phyloP scores from a whole-genome alignment of 2,329 filamentous ascomycete genomes.

The Trichoderma sp. region DNA sequence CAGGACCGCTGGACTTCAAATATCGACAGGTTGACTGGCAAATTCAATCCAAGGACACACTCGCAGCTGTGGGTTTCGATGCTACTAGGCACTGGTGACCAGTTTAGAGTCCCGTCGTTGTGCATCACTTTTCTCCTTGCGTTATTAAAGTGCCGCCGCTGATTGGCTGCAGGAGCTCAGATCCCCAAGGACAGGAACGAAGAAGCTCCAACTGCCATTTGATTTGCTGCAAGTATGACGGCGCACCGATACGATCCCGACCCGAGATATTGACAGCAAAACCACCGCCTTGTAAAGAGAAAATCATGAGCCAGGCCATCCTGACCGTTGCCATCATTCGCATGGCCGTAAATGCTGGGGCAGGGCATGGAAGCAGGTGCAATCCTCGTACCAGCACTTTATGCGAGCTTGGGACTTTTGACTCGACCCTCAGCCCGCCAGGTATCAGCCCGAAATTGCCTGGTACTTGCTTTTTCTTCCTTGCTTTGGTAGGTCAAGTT shows the following conservation, averaged over 20 bases:
- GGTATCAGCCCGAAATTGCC: slow-evolving; percentile 8
- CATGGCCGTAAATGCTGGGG: background rate
- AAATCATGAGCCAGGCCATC: background rate
- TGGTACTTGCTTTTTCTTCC: background rate
- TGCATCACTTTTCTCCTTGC: background rate
- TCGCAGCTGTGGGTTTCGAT: background rate
- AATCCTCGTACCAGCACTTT: background rate
- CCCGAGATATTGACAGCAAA: background rate
- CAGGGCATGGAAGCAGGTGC: background rate
- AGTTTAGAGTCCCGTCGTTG: background rate
- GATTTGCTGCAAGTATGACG: background rate
- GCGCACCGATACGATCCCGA: background rate
- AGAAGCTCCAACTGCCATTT: background rate
- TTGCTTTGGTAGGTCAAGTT: background rate
- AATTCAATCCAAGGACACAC: background rate
- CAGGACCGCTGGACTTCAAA: background rate
- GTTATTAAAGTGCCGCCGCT: slow-evolving; percentile 12
- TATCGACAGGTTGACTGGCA: background rate
- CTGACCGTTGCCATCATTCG: background rate
- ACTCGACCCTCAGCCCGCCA: slow-evolving; percentile 5
- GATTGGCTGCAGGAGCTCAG: slow-evolving; percentile 2
- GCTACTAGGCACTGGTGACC: background rate
- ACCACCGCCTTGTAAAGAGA: background rate
- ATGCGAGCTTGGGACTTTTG: background rate
- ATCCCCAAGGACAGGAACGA: background rate